Percentiles rank a stretch among this genome's conserved stretches.
Conservation (phyloP, 1,139 yeast species). For the Zygosaccharomyces sapae region DNA sequence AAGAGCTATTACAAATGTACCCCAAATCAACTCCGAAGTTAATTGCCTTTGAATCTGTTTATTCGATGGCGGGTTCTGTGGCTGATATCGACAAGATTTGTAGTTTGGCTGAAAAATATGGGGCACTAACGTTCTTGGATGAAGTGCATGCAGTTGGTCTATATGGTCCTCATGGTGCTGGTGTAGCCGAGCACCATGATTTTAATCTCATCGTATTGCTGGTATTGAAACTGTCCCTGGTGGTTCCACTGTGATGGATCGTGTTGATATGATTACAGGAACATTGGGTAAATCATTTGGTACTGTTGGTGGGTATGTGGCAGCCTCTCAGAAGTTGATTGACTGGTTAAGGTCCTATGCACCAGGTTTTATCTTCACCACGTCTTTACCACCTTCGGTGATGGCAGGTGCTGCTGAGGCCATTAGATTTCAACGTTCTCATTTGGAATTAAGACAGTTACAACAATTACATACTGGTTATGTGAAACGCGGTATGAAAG, state of each 20-base stretch:
- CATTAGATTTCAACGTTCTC: constrained; percentile 75
- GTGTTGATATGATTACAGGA: constrained; percentile 94
- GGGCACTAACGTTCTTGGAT: constrained; percentile 92
- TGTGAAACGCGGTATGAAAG: constrained; percentile 66
- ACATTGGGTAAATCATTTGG: constrained; percentile 97
- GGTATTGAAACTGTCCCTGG: constrained; percentile 55
- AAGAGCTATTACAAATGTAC: constrained; percentile 66
- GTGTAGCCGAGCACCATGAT: constrained; percentile 95
- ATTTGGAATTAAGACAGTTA: constrained; percentile 69
- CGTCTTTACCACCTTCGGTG: constrained; percentile 90
- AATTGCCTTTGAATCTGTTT: constrained; percentile 95
- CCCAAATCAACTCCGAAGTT: constrained; percentile 86
- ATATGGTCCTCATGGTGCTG: constrained; percentile 99
- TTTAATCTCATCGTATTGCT: constrained; percentile 67
- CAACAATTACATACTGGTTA: constrained; percentile 86
- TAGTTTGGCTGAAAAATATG: constrained; percentile 94
- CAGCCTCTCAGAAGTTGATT: constrained; percentile 76
- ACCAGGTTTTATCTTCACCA: constrained; percentile 96
- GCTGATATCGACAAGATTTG: constrained; percentile 91
- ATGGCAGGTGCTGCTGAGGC: constrained; percentile 95
- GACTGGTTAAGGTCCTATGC: constrained; percentile 97
- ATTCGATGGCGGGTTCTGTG: constrained; percentile 98
- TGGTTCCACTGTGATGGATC: constrained; percentile 65
- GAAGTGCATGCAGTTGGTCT: constrained; percentile 99
- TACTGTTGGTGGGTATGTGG: constrained; percentile 95